Evolutionary conservation across 441 rosid species (phyloP).

Genomic region (Pelargonium fulgidum): DNA sequence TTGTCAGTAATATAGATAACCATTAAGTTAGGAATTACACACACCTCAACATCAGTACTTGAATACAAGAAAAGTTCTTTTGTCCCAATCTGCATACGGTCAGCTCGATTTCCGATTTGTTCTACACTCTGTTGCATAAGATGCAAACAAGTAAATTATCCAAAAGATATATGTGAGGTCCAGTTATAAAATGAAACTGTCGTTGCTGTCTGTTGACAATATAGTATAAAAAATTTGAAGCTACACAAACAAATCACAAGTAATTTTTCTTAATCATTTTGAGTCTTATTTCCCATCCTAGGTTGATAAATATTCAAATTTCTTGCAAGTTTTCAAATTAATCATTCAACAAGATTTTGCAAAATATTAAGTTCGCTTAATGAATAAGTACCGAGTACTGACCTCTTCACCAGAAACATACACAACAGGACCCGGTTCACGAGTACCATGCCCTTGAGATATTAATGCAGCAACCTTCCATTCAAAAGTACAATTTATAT

Average conservation of each 20-base stretch:
- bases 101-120: slow-evolving; percentile 88
- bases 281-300: not conserved
- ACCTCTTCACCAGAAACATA: slow-evolving; percentile 98
- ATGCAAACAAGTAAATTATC: slow-evolving; percentile 14
- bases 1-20: slow-evolving; percentile 10
- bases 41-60: slow-evolving; percentile 85
- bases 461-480: slow-evolving; percentile 66
- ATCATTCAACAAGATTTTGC: not conserved
- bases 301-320: not conserved
- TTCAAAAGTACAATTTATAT: slow-evolving; percentile 23
- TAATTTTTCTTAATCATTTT: not conserved
- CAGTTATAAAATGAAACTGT: not conserved
- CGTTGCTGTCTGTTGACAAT: not conserved
- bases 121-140: slow-evolving; percentile 66
- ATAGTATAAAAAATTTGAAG: not conserved
- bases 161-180: not conserved
- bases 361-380: not conserved
- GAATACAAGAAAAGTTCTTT: slow-evolving; percentile 71
- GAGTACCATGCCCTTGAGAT: slow-evolving; percentile 46
- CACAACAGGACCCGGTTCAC: slow-evolving; percentile 59
- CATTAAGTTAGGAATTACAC: slow-evolving; percentile 10
- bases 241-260: too few relatives aligned
- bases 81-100: slow-evolving; percentile 56
- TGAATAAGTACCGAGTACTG: slow-evolving; percentile 16
- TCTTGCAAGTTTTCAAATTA: not conserved